These are phyloP conservation scores for Claviceps spartinae DNA, from an alignment of 2,329 filamentous ascomycete species.

Conservation along the genomic window DNA sequence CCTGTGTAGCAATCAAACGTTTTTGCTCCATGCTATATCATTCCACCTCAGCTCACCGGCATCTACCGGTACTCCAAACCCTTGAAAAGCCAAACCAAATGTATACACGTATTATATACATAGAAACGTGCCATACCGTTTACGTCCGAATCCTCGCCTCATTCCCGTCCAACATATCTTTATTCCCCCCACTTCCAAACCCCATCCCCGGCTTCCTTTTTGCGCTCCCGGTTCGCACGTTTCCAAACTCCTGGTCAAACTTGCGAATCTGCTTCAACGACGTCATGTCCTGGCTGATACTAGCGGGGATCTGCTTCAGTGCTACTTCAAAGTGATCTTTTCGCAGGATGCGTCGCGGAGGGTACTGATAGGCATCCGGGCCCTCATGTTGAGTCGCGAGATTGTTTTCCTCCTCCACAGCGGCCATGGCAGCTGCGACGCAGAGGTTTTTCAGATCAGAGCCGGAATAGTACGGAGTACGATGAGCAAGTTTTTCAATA, in stretches of 20 bases:
- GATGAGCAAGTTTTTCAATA: constrained; percentile 46
- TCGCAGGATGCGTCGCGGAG: constrained; percentile 41
- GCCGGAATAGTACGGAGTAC: constrained; percentile 67
- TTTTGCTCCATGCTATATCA: too few species aligned
- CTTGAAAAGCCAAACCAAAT: neutral
- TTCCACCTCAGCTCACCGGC: too few species aligned
- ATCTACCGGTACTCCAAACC: too few species aligned
- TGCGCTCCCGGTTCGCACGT: constrained; percentile 51
- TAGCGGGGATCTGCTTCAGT: constrained; percentile 77
- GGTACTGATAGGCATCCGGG: constrained; percentile 42
- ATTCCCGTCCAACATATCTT: constrained; percentile 22
- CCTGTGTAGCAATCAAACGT: too few species aligned
- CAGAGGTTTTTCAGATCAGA: constrained; percentile 74
- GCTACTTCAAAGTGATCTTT: constrained; percentile 71
- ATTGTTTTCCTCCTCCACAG: constrained; percentile 58
- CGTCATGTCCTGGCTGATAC: constrained; percentile 87
- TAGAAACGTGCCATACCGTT: neutral
- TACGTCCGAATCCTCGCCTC: constrained; percentile 29
- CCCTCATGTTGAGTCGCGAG: constrained; percentile 24
- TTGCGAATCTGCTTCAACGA: constrained; percentile 76
- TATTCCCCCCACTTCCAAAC: constrained; percentile 36
- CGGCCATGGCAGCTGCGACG: constrained; percentile 66
- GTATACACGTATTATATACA: neutral
- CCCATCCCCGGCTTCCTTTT: constrained; percentile 39
- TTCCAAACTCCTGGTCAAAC: constrained; percentile 92